Base-by-base conservation (phyloP, 2,329 filamentous ascomycete genomes). In the Alternaria sp. region DNA sequence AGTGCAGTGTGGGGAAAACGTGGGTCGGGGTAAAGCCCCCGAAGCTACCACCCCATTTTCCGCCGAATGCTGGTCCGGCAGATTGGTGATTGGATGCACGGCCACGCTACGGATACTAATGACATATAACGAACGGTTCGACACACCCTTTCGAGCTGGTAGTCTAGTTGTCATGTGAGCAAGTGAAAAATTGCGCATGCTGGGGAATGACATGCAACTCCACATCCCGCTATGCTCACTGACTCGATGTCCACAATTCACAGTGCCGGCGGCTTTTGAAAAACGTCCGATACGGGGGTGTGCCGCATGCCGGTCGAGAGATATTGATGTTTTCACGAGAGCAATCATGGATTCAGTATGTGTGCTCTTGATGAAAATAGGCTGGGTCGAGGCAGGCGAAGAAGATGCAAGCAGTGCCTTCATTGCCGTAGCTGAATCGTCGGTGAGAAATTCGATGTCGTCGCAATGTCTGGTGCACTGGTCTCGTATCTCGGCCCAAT, bases 361-460 rank as follows among this genome's bases (percentile, higher is more conserved):
- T 54, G 18, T 61, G 58, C 18, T 65, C 57, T 54, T 63, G 36
- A 5, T 12, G 4, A 14, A 9, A 5, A 38, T 60, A 11, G 61
- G 52, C 18, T 18, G 8, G 8, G 20, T 6, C 32, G 18, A 28
- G 26, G 22, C 42, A 41, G 18, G 11, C 5, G 9, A 41, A 41
- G 18, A 3, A 22, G 9, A 41, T 11, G 38, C 38, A 41, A 12
- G 18, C 9, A 22, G 18, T 22, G 14, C 52, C 61, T 67, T 61
- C 42, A 70, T 70, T 32, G 67, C 51, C 49, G 57, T 44, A 38
- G 69, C 62, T 7, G 46, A 69, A 8, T 78, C 77, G 60, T 82
- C 79, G 36, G 71, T 72, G 51, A 82, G 80, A 0, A 82, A 67
- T 54, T 82, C 80, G 55, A 81, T 12, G 79, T 74, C 57, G 75